Conservation (phyloP, 2,329 filamentous ascomycete species). For the Paramyrothecium roridum region DNA sequence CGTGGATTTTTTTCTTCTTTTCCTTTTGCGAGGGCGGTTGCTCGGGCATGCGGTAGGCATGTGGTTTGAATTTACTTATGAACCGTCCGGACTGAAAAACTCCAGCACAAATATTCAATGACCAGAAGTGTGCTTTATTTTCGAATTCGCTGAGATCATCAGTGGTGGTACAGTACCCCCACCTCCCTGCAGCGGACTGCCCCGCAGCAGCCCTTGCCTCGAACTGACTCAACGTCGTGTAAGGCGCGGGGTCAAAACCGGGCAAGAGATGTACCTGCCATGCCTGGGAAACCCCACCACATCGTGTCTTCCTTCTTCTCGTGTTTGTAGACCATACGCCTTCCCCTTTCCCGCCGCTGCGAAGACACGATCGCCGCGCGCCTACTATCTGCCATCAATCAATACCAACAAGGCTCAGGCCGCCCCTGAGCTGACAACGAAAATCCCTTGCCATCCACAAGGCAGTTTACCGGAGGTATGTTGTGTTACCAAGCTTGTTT, state of each 20-base stretch:
- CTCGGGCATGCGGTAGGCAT: too few species aligned
- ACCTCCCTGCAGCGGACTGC: not conserved
- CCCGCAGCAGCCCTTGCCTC: not conserved
- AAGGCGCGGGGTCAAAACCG: not conserved
- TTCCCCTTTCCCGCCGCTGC: not conserved
- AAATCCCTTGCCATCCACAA: too few species aligned
- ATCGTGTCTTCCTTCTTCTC: not conserved
- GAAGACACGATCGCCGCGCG: not conserved
- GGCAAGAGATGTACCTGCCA: too few species aligned
- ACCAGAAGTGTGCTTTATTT: not conserved
- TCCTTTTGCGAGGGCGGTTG: too few species aligned
- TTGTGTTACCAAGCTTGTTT: too few species aligned
- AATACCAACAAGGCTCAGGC: too few species aligned
- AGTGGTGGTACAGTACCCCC: too few species aligned
- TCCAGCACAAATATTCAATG: not conserved
- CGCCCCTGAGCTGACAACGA: too few species aligned
- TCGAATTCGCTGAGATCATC: conserved; percentile 1
- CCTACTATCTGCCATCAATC: not conserved
- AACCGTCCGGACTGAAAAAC: too few species aligned
- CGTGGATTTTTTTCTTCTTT: too few species aligned
- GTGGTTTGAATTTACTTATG: too few species aligned
- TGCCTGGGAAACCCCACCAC: not conserved
- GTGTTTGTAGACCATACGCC: not conserved
- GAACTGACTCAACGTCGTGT: not conserved
- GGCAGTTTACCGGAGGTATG: too few species aligned